phyloP scores from a whole-genome alignment of 768 basidiomycete genomes.

The Trametes meyenii region DNA sequence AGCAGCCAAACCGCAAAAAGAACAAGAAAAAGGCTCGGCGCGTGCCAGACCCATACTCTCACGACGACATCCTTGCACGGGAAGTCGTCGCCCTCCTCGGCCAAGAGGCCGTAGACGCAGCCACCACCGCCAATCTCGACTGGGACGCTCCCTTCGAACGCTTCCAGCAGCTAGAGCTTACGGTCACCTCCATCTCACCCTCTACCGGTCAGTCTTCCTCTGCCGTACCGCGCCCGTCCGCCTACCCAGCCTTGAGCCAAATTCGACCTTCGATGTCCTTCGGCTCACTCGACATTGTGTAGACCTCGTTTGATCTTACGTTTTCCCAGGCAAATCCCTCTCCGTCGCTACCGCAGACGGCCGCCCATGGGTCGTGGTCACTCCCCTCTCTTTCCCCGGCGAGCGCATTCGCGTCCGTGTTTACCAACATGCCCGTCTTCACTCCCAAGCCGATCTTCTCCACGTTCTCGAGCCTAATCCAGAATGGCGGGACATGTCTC shows the following conservation, averaged over 20 bases:
- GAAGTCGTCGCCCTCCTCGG: conserved; percentile 76
- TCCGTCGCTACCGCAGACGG: conserved; percentile 50
- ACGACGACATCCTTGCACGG: conserved; percentile 73
- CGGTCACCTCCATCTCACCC: conserved; percentile 57
- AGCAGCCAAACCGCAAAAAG: conserved; percentile 25
- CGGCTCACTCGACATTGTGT: not conserved
- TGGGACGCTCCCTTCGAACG: conserved; percentile 62
- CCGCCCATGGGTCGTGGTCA: conserved; percentile 78
- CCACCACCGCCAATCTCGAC: conserved; percentile 51
- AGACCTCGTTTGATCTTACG: not conserved
- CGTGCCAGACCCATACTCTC: conserved; percentile 64
- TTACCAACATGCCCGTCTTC: conserved; percentile 67
- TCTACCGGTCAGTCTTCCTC: conserved; percentile 52
- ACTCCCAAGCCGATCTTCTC: conserved; percentile 78
- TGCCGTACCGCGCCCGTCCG: not conserved
- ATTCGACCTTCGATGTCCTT: too few species aligned
- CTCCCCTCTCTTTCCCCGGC: conserved; percentile 84
- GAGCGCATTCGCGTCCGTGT: conserved; percentile 77
- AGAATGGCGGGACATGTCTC: conserved; percentile 63
- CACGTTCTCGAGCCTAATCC: conserved; percentile 64
- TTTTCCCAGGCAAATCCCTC: conserved; percentile 62
- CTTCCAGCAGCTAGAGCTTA: conserved; percentile 60
- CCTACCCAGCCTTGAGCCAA: not conserved
- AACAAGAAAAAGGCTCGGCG: conserved; percentile 40
- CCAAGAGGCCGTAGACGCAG: conserved; percentile 51